These are phyloP conservation scores for Amoebophrya sp. DNA, from an alignment of 169 alveolate genomes.

Conservation along the genomic window DNA sequence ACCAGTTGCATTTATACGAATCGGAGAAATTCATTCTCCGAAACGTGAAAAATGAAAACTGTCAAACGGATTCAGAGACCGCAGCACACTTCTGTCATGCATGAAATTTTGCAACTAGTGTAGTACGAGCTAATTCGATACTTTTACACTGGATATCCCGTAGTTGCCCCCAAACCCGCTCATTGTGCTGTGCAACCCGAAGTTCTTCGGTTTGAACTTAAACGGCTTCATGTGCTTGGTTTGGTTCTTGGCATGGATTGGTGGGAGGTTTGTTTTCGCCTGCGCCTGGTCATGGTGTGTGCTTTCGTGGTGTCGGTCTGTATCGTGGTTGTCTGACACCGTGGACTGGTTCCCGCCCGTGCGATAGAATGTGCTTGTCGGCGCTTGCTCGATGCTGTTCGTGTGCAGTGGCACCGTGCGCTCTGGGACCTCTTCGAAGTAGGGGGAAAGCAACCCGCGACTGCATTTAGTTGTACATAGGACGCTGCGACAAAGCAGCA, in stretches of 20 bases:
- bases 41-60: too few relatives aligned
- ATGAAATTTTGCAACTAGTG: too few relatives aligned
- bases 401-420: background rate
- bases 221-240: slow-evolving; percentile 20
- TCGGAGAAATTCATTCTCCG: too few relatives aligned
- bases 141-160: too few relatives aligned
- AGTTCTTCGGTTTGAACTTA: background rate
- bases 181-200: background rate
- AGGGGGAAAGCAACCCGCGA: background rate
- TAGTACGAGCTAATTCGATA: too few relatives aligned
- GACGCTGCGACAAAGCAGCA: too few relatives aligned
- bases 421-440: background rate
- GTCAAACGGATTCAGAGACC: too few relatives aligned
- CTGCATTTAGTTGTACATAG: too few relatives aligned
- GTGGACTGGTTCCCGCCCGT: background rate
- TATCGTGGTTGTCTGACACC: too few relatives aligned
- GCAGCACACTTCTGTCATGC: too few relatives aligned
- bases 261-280: background rate
- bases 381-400: background rate
- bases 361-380: background rate
- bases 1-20: too few relatives aligned
- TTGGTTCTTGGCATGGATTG: background rate
- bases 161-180: background rate
- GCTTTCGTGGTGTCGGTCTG: too few relatives aligned
- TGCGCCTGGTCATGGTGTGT: background rate